Evolutionary conservation across 1,139 yeast genomes (phyloP).

Genomic region (Candida glucosophila): DNA sequence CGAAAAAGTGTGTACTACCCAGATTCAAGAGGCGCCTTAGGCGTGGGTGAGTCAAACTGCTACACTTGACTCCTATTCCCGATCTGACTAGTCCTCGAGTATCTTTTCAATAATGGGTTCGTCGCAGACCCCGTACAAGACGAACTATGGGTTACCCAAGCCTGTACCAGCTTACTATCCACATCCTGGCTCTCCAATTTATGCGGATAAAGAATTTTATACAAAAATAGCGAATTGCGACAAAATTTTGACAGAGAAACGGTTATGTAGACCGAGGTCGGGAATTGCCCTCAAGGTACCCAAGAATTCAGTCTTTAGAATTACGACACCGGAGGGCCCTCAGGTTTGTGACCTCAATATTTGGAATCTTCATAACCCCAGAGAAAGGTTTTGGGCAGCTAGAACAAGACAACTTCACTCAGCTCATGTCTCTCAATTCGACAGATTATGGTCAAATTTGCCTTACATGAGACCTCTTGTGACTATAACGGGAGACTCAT

Average conservation of each 20-base stretch:
- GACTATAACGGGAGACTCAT: slow-evolving; percentile 54
- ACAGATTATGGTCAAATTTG: slow-evolving; percentile 55
- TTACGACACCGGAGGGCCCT: slow-evolving; percentile 61
- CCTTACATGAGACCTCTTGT: slow-evolving; percentile 58
- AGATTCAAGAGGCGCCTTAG: too few relatives aligned
- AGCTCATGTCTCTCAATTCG: slow-evolving; percentile 57
- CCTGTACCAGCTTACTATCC: slow-evolving; percentile 55
- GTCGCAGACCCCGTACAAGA: slow-evolving; percentile 31
- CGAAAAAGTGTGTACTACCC: too few relatives aligned
- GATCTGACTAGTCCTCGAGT: too few relatives aligned
- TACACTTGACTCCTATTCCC: too few relatives aligned
- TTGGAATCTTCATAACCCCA: slow-evolving; percentile 52
- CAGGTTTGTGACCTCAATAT: slow-evolving; percentile 64
- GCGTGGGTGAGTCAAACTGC: too few relatives aligned
- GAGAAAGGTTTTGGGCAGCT: slow-evolving; percentile 64
- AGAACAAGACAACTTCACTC: slow-evolving; percentile 59
- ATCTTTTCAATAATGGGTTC: too few relatives aligned
- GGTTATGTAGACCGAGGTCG: slow-evolving; percentile 42
- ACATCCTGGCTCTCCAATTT: slow-evolving; percentile 42
- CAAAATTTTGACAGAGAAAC: slow-evolving; percentile 25
- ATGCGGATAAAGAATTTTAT: slow-evolving; percentile 43
- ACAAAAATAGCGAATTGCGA: slow-evolving; percentile 33
- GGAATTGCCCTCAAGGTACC: slow-evolving; percentile 58
- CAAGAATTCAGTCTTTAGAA: slow-evolving; percentile 47
- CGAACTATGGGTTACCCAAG: slow-evolving; percentile 34